Conservation (phyloP, 768 basidiomycete species). For the Pholiota conissans region DNA sequence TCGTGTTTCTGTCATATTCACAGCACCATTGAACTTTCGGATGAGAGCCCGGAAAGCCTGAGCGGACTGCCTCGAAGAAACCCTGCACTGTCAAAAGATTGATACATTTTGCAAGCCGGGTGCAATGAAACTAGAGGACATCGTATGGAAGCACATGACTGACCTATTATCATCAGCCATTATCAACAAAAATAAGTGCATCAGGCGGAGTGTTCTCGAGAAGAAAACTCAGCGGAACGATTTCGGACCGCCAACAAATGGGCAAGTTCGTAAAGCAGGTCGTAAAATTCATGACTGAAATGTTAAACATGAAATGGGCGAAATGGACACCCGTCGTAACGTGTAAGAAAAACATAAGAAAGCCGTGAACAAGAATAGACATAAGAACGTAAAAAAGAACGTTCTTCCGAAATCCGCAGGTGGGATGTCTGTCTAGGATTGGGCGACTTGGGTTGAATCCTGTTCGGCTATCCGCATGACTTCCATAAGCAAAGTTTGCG, state of each 20-base stretch:
- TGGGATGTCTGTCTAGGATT: slow-evolving; percentile 17
- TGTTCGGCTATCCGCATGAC: slow-evolving; percentile 74
- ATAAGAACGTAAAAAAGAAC: slow-evolving; percentile 1
- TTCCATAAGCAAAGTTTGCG: slow-evolving; percentile 83
- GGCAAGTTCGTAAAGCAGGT: slow-evolving; percentile 3
- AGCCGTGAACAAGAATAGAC: not conserved
- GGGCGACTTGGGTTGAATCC: slow-evolving; percentile 19
- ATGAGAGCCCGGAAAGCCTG: not conserved
- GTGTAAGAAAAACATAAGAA: not conserved
- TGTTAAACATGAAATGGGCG: slow-evolving; percentile 1
- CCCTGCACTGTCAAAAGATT: not conserved
- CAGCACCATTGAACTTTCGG: not conserved
- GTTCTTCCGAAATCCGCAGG: slow-evolving; percentile 6
- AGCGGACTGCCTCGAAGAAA: not conserved
- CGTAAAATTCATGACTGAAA: slow-evolving; percentile 10
- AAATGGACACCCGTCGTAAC: not conserved
- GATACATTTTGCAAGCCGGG: not conserved
- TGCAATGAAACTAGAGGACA: not conserved
- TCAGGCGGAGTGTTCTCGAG: not conserved
- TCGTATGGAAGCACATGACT: not conserved
- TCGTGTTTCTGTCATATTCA: not conserved
- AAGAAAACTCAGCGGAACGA: slow-evolving; percentile 6
- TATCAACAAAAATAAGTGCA: not conserved
- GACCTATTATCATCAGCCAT: not conserved
- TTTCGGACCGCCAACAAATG: not conserved